Percentiles rank a stretch among this genome's conserved stretches.
Evolutionary conservation across 2,329 filamentous ascomycete genomes (phyloP).

Genomic region (Coniella lustricola): DNA sequence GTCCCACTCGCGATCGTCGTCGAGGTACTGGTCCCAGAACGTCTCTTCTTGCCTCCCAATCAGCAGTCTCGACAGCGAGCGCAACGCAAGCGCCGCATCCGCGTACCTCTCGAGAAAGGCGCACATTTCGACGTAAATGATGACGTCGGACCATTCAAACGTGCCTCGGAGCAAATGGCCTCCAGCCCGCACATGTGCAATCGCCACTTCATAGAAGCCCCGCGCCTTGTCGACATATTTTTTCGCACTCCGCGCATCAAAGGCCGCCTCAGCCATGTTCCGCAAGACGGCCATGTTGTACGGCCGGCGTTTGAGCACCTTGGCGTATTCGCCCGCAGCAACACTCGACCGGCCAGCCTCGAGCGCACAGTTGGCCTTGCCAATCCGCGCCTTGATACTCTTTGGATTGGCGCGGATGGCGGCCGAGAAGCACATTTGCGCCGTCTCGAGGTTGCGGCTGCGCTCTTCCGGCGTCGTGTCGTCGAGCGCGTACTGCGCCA

Average conservation of each 20-base stretch:
- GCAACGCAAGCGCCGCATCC: constrained; percentile 63
- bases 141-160: constrained; percentile 72
- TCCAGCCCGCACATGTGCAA: constrained; percentile 34
- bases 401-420: constrained; percentile 52
- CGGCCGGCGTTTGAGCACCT: constrained; percentile 44
- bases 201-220: constrained; percentile 40
- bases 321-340: constrained; percentile 51
- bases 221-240: constrained; percentile 36
- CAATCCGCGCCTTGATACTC: constrained; percentile 50
- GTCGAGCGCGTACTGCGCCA: constrained; percentile 50
- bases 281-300: constrained; percentile 48
- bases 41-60: constrained; percentile 65
- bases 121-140: constrained; percentile 78
- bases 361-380: constrained; percentile 52
- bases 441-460: constrained; percentile 45
- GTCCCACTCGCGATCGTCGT: constrained; percentile 90
- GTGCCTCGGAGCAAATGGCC: constrained; percentile 27
- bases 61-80: constrained; percentile 71
- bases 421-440: constrained; percentile 51
- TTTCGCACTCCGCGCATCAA: constrained; percentile 41
- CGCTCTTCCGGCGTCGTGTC: constrained; percentile 37
- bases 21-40: constrained; percentile 66
- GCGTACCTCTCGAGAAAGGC: constrained; percentile 55
- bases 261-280: constrained; percentile 49
- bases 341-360: constrained; percentile 46